phyloP scores from a whole-genome alignment of 331 rosid species.

The Rhamnella rubrinervis region DNA sequence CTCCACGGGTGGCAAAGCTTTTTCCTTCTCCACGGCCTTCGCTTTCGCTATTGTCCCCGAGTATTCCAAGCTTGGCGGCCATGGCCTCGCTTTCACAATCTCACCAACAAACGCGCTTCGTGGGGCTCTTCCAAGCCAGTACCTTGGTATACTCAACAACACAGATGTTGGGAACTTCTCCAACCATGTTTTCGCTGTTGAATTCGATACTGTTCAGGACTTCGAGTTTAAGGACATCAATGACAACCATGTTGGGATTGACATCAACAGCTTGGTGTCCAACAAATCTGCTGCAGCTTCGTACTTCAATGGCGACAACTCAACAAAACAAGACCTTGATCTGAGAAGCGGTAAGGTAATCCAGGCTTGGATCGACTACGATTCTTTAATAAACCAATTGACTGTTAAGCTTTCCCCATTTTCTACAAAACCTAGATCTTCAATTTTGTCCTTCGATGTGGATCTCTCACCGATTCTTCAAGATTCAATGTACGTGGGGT shows the following conservation, averaged over 20 bases:
- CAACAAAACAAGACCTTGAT: constrained; percentile 29
- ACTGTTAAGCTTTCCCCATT: constrained; percentile 51
- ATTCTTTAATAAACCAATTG: constrained; percentile 27
- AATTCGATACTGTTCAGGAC: constrained; percentile 71
- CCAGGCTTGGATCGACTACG: constrained; percentile 67
- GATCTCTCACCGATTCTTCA: constrained; percentile 53
- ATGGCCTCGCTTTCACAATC: constrained; percentile 72
- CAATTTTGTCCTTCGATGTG: constrained; percentile 46
- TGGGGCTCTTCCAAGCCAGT: constrained; percentile 56
- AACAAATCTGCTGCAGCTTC: constrained; percentile 42
- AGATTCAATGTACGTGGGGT: constrained; percentile 68
- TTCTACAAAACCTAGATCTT: constrained; percentile 47
- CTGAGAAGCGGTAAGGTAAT: constrained; percentile 48
- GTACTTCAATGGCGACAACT: constrained; percentile 19
- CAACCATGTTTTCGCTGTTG: constrained; percentile 63
- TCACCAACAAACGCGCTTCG: constrained; percentile 39
- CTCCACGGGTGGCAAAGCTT: constrained; percentile 29
- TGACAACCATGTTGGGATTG: constrained; percentile 63
- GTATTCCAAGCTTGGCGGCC: constrained; percentile 66
- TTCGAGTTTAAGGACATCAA: constrained; percentile 60
- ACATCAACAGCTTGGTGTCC: constrained; percentile 55
- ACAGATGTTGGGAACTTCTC: constrained; percentile 51
- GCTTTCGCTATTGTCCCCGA: constrained; percentile 57
- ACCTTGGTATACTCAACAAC: constrained; percentile 59
- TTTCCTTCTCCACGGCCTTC: constrained; percentile 61